Conservation (phyloP, 2,329 filamentous ascomycete genomes). For the Arthrinium puccinioides region DNA sequence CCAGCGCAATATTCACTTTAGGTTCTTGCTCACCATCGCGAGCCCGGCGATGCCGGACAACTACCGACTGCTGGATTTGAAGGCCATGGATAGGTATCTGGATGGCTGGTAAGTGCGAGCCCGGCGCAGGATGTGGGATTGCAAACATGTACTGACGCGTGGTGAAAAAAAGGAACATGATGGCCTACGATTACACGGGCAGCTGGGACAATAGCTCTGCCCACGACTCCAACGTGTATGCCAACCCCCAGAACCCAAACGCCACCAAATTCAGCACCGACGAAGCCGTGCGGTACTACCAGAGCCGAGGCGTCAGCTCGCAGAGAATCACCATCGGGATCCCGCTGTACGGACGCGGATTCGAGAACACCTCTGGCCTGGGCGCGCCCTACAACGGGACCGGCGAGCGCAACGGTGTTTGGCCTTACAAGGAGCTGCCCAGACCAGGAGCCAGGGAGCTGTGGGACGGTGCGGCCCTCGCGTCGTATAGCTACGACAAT, state of each 20-base stretch:
- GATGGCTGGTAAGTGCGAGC: constrained; percentile 48
- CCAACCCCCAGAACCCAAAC: constrained; percentile 38
- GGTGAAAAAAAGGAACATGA: constrained; percentile 32
- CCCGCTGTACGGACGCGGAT: constrained; percentile 74
- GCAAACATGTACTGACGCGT: neutral
- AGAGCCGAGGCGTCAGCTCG: constrained; percentile 46
- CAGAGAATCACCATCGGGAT: constrained; percentile 68
- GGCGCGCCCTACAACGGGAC: constrained; percentile 57
- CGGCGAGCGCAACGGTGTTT: constrained; percentile 56
- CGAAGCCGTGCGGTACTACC: constrained; percentile 57
- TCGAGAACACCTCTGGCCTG: constrained; percentile 59
- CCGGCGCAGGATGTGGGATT: neutral
- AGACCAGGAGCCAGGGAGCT: constrained; percentile 46
- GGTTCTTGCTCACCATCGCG: constrained; percentile 44
- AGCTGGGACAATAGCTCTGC: constrained; percentile 56
- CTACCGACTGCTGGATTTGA: constrained; percentile 42
- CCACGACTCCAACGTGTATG: constrained; percentile 64
- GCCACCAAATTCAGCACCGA: constrained; percentile 65
- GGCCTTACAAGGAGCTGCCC: constrained; percentile 68
- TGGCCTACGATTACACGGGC: constrained; percentile 67
- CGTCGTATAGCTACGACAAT: constrained; percentile 66
- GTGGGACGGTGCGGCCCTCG: constrained; percentile 49
- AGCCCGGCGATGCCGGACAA: constrained; percentile 39
- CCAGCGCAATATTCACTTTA: constrained; percentile 26
- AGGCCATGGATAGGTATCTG: constrained; percentile 47